Conservation (phyloP, 768 basidiomycete species). For the Russula sp. region DNA sequence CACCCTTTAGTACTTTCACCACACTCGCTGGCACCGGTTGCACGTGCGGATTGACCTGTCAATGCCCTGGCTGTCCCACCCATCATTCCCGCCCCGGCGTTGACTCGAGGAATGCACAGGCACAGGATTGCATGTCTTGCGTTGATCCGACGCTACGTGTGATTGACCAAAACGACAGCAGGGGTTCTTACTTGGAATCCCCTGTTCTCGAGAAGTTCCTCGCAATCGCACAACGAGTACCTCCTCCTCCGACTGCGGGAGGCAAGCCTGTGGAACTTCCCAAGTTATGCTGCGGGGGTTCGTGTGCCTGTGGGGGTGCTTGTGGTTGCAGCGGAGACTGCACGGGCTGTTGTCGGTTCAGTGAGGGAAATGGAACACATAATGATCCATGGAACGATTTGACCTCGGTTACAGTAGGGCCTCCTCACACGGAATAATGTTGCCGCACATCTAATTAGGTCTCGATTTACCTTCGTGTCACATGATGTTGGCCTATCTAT, state of each 20-base stretch:
- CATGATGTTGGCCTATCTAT: not conserved
- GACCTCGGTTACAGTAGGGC: not conserved
- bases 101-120: not conserved
- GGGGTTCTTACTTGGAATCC: constrained; percentile 3
- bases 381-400: not conserved
- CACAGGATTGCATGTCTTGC: constrained; percentile 26
- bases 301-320: constrained; percentile 25
- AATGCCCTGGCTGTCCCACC: constrained; percentile 26
- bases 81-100: constrained; percentile 11
- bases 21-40: constrained; percentile 31
- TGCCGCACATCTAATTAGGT: not conserved
- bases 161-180: constrained; percentile 16
- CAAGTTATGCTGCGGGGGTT: constrained; percentile 31
- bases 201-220: constrained; percentile 27
- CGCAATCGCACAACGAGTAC: constrained; percentile 26
- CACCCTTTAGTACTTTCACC: constrained; percentile 31
- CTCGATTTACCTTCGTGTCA: not conserved
- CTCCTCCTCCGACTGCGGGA: constrained; percentile 23
- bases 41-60: constrained; percentile 30
- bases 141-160: constrained; percentile 23
- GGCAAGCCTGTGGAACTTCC: constrained; percentile 28
- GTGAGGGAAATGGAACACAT: not conserved
- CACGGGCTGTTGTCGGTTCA: constrained; percentile 21
- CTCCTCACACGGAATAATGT: not conserved
- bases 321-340: constrained; percentile 29